A percentile compares a stretch with the other conserved stretches of the same genome.
These are phyloP conservation scores for Globisporangium paddicum DNA, from an alignment of 352 stramenopile species.

Conservation along the genomic window DNA sequence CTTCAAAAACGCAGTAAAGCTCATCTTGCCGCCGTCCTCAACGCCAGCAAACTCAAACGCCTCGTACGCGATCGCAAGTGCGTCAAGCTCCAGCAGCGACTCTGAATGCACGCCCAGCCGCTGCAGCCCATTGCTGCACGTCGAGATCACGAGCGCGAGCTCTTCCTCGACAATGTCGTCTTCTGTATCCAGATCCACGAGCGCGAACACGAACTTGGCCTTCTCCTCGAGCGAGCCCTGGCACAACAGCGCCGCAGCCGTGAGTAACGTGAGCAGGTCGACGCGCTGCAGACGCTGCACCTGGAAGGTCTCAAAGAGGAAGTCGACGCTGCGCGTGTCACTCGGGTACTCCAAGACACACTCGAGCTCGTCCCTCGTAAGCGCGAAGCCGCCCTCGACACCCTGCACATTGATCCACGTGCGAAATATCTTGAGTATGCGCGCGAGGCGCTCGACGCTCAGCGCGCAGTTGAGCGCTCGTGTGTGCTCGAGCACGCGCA, in stretches of 20 bases:
- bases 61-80: constrained; percentile 52
- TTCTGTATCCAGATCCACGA: constrained; percentile 70
- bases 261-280: constrained; percentile 56
- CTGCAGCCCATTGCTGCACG: constrained; percentile 38
- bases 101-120: constrained; percentile 26
- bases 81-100: constrained; percentile 35
- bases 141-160: constrained; percentile 57
- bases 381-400: constrained; percentile 52
- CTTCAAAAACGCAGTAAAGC: constrained; percentile 46
- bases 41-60: constrained; percentile 62
- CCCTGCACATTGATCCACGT: constrained; percentile 47
- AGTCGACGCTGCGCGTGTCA: constrained; percentile 25
- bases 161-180: constrained; percentile 73
- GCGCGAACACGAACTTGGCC: constrained; percentile 50
- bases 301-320: constrained; percentile 48
- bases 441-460: constrained; percentile 43
- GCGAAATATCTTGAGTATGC: constrained; percentile 49
- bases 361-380: constrained; percentile 58
- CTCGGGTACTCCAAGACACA: constrained; percentile 52
- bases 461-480: constrained; percentile 39
- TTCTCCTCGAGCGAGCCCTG: constrained; percentile 50
- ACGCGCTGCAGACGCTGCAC: constrained; percentile 17
- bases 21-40: constrained; percentile 70
- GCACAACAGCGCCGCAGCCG: constrained; percentile 32
- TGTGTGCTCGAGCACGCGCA: constrained; percentile 25